Evolutionary conservation across 345 rosid species (phyloP), one percentile per base, ranked within the genome.

Genomic region (Stellera chamaejasme): DNA sequence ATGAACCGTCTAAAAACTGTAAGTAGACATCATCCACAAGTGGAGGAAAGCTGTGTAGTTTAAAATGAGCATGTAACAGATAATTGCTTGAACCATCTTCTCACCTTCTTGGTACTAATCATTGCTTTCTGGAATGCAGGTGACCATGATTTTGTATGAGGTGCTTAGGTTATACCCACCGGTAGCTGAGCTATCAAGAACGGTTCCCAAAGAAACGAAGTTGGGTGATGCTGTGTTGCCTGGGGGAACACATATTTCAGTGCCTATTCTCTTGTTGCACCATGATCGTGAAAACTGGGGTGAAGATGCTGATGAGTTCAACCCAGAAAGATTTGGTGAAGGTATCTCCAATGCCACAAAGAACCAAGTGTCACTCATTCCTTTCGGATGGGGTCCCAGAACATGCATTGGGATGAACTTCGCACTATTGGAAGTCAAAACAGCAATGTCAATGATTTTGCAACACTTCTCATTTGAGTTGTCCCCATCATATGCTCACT

Each of bases 1-100:
- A 32, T 79, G 25, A 61, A 49, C 65, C 80, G 54, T 63, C 80
- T 82, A 9, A 82, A 79, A 66, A 54, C 76, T 53, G 82, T 76
- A 72, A 72, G 80, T 63, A 11, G 11, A 45, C 15, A 2, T 32
- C 39, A 32, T 32, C 39, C 8, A 32, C 39, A 32, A 32, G 39
- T 4, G 39, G 39, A 32, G 39, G 8, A 32, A 32, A 32, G 39
- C 4, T 1, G 0, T 32, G 23, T 1, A 19, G 1, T 19, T 0
- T 19, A 19, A 19, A 19, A 19, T 19, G 23, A 19, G 1, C 39
- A 32, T 3, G 39, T 19, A 19, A 19, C 39, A 32, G 39, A 4
- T 32, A 32, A 4, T 32, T 19, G 23, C 39, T 8, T 32, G 7
- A 32, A 8, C 7, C 2, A 32, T 5, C 4, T 32, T 3, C 39